These are phyloP conservation scores for Dothideomycetidae sp. DNA, from an alignment of 2,329 filamentous ascomycete species.

Conservation along the genomic window DNA sequence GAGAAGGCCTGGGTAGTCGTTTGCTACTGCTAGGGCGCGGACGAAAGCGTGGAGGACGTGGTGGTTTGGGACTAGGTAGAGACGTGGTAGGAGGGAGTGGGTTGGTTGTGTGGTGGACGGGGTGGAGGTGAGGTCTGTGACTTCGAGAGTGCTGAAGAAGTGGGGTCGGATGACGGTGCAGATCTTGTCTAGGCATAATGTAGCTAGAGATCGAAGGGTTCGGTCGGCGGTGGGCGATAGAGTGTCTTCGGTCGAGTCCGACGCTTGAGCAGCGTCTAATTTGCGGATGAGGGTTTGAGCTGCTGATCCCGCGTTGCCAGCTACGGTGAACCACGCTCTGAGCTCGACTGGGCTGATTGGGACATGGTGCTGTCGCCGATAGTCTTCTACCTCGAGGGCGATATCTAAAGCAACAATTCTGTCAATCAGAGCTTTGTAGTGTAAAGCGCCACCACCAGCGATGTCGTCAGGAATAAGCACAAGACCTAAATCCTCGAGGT, in stretches of 20 bases:
- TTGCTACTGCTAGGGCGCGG: constrained; percentile 46
- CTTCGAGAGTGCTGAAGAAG: constrained; percentile 7
- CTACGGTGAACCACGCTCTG: no score
- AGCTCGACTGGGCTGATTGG: no score
- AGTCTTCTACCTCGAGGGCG: constrained; percentile 17
- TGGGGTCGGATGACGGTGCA: neutral
- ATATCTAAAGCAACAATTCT: constrained; percentile 15
- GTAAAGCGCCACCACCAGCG: neutral
- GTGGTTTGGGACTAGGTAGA: constrained; percentile 33
- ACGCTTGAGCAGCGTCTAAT: no score
- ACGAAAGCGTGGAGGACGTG: constrained; percentile 45
- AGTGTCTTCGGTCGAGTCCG: no score
- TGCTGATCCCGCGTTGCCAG: no score
- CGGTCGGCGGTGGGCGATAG: no score
- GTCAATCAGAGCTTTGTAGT: constrained; percentile 2
- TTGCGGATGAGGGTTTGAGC: no score
- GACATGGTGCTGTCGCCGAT: no score
- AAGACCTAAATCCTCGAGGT: constrained; percentile 4
- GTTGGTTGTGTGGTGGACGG: neutral
- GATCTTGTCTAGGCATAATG: constrained; percentile 13
- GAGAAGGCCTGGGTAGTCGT: constrained; percentile 45
- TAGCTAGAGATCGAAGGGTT: no score
- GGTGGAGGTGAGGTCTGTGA: neutral
- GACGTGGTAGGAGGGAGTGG: constrained; percentile 14
- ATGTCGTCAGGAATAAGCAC: neutral